phyloP scores from a whole-genome alignment of 2,329 filamentous ascomycete genomes.

The Hypoxylon rubiginosum region DNA sequence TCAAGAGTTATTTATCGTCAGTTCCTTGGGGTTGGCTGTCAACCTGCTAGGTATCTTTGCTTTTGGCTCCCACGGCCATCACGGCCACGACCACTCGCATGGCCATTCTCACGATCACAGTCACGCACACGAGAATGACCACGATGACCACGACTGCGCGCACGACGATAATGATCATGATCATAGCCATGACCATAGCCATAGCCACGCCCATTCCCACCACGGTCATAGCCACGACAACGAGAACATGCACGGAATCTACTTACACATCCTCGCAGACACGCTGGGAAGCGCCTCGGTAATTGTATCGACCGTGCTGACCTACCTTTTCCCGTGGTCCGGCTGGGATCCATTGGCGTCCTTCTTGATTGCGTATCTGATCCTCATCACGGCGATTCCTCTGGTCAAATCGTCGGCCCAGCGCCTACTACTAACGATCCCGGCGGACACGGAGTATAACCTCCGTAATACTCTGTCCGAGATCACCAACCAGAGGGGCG shows the following conservation, averaged over 20 bases:
- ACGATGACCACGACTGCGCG: slow-evolving; percentile 48
- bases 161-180: slow-evolving; percentile 53
- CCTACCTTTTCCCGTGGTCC: slow-evolving; percentile 88
- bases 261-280: slow-evolving; percentile 93
- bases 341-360: slow-evolving; percentile 96
- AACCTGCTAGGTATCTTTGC: slow-evolving; percentile 93
- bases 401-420: slow-evolving; percentile 88
- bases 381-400: slow-evolving; percentile 91
- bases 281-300: slow-evolving; percentile 95
- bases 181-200: too few species aligned
- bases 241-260: slow-evolving; percentile 98
- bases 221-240: slow-evolving; percentile 71
- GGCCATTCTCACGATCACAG: slow-evolving; percentile 49
- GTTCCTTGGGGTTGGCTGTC: slow-evolving; percentile 85
- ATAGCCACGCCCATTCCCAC: slow-evolving; percentile 54
- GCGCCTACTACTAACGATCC: slow-evolving; percentile 85
- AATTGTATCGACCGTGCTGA: slow-evolving; percentile 89
- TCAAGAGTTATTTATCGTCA: slow-evolving; percentile 89
- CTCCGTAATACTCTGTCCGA: slow-evolving; percentile 88
- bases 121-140: slow-evolving; percentile 58
- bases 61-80: slow-evolving; percentile 75
- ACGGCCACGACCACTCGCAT: slow-evolving; percentile 59
- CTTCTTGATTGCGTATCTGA: slow-evolving; percentile 91
- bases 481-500: slow-evolving; percentile 83
- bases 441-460: slow-evolving; percentile 87